These are phyloP conservation scores for Neonectria magnoliae DNA, from an alignment of 2,329 filamentous ascomycete species.

Conservation along the genomic window DNA sequence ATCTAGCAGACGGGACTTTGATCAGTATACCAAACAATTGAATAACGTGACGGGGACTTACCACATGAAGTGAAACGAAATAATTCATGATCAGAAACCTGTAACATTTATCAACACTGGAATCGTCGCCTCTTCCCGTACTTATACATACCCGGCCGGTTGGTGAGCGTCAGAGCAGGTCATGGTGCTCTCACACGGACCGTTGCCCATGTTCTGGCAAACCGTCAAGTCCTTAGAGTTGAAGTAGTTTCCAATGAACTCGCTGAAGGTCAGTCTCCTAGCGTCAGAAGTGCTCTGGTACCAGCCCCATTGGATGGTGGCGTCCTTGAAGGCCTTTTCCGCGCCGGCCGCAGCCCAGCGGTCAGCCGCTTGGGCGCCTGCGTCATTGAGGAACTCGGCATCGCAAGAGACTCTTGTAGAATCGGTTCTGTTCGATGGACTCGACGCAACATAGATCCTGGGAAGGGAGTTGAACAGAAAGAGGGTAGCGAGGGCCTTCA, in stretches of 20 bases:
- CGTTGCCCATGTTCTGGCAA: constrained; percentile 5
- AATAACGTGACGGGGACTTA: background rate
- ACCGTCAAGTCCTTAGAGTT: background rate
- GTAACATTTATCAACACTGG: background rate
- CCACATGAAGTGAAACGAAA: background rate
- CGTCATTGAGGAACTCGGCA: background rate
- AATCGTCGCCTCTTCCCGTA: background rate
- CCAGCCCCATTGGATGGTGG: background rate
- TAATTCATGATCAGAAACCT: constrained; percentile 10
- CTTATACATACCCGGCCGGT: constrained; percentile 1
- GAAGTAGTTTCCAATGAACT: background rate
- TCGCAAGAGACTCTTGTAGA: too few species aligned
- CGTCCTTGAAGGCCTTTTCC: background rate
- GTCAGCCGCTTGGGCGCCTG: background rate
- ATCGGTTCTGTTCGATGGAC: background rate
- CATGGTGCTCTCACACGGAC: background rate
- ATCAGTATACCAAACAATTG: background rate
- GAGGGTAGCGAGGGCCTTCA: background rate
- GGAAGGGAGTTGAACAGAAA: background rate
- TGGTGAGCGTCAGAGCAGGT: background rate
- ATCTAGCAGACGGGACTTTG: background rate
- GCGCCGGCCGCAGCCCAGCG: constrained; percentile 4
- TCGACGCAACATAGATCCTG: background rate
- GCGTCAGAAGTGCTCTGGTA: background rate
- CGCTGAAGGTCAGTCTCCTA: background rate